Percentiles rank a stretch among this genome's conserved stretches.
Evolutionary conservation across 805 yeast genomes (phyloP).

Genomic region (Zygoascus bituminiphila): DNA sequence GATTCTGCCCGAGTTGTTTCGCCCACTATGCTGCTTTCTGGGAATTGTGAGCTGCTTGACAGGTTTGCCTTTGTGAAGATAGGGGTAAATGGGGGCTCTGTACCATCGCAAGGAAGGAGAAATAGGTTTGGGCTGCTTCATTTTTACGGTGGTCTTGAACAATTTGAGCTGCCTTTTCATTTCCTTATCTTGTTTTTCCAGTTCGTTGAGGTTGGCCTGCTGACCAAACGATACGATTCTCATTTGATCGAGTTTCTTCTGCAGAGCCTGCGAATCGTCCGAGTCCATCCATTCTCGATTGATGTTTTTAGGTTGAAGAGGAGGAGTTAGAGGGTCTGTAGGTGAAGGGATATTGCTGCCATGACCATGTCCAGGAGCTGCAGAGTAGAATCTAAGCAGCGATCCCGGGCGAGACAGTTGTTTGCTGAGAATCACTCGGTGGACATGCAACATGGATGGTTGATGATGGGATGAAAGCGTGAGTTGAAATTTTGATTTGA

Average conservation of each 20-base stretch:
- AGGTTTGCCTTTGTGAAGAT: slow-evolving; percentile 82
- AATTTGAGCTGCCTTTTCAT: slow-evolving; percentile 66
- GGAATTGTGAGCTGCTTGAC: slow-evolving; percentile 65
- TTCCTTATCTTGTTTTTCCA: slow-evolving; percentile 71
- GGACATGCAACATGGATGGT: too few relatives aligned
- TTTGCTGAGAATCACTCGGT: too few relatives aligned
- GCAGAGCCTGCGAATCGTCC: slow-evolving; percentile 6
- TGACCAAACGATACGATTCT: slow-evolving; percentile 20
- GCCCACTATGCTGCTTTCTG: slow-evolving; percentile 69
- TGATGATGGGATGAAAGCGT: too few relatives aligned
- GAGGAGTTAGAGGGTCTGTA: too few relatives aligned
- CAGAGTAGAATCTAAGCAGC: too few relatives aligned
- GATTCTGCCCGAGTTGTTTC: slow-evolving; percentile 81
- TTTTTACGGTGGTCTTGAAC: slow-evolving; percentile 57
- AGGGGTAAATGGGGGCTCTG: slow-evolving; percentile 77
- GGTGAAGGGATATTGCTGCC: too few relatives aligned
- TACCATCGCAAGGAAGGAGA: slow-evolving; percentile 88
- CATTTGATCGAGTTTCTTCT: slow-evolving; percentile 12
- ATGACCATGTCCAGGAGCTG: too few relatives aligned
- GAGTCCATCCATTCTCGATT: not conserved
- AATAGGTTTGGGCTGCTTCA: slow-evolving; percentile 70
- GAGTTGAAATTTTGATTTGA: too few relatives aligned
- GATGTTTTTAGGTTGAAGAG: too few relatives aligned
- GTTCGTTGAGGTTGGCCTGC: slow-evolving; percentile 42
- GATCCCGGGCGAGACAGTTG: too few relatives aligned